Evolutionary conservation across 2,329 filamentous ascomycete genomes (phyloP).

Genomic region (Neopestalotiopsis clavispora): DNA sequence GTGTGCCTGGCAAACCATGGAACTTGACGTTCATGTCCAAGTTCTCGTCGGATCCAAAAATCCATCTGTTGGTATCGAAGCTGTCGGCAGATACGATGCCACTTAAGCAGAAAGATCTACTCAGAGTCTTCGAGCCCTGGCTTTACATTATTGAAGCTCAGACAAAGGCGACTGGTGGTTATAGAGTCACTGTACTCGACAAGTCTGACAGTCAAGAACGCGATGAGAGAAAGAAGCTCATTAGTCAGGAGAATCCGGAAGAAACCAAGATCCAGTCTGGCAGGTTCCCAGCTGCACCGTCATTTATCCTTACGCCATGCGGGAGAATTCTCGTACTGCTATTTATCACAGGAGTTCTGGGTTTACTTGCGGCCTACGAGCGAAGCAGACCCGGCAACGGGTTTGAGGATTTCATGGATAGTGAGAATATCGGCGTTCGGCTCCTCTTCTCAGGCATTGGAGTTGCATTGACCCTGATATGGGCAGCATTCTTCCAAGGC

Average conservation of each 20-base stretch:
- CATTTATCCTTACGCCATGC: conserved; percentile 32
- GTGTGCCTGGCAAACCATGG: too few species aligned
- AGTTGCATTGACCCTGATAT: conserved; percentile 42
- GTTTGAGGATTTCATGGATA: conserved; percentile 48
- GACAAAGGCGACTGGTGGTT: too few species aligned
- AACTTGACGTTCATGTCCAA: conserved; percentile 38
- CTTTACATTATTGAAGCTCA: conserved; percentile 21
- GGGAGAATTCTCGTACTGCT: conserved; percentile 30
- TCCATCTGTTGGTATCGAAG: conserved; percentile 26
- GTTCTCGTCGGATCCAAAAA: conserved; percentile 31
- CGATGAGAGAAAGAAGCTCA: neutral
- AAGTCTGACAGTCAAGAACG: too few species aligned
- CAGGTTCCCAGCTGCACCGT: conserved; percentile 21
- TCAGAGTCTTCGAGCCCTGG: conserved; percentile 28
- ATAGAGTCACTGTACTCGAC: too few species aligned
- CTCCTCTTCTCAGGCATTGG: conserved; percentile 46
- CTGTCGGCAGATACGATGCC: conserved; percentile 25
- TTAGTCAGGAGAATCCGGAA: neutral
- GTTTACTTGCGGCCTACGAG: conserved; percentile 43
- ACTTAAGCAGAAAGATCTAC: conserved; percentile 21
- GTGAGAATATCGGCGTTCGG: conserved; percentile 42
- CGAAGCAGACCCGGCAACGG: conserved; percentile 35
- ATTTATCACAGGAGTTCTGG: conserved; percentile 33
- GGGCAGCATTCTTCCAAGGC: conserved; percentile 43
- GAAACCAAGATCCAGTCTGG: conserved; percentile 23